These are phyloP conservation scores for Rhodotorula sp. DNA, from an alignment of 1,284 basidiomycete species.

Conservation along the genomic window DNA sequence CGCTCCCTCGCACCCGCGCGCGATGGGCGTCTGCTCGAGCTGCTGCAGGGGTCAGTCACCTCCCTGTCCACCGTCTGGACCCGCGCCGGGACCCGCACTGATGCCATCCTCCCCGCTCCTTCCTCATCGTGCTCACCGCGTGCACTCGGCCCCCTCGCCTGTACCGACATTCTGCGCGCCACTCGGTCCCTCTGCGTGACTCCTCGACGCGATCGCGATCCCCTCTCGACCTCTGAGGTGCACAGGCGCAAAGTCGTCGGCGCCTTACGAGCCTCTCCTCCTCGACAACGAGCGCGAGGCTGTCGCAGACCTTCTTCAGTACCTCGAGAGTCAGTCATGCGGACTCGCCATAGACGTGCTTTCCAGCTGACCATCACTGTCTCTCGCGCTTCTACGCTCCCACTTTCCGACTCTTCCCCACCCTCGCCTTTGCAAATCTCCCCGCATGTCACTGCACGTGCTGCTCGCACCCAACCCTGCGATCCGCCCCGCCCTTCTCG, in stretches of 20 bases:
- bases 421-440: slow-evolving; percentile 3
- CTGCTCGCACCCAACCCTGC: background rate
- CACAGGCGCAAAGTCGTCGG: background rate
- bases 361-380: background rate
- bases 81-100: background rate
- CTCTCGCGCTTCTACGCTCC: background rate
- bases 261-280: slow-evolving; percentile 72
- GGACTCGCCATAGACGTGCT: slow-evolving; percentile 55
- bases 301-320: slow-evolving; percentile 95
- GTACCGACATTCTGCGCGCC: background rate
- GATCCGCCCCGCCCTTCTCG: background rate
- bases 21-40: slow-evolving; percentile 11
- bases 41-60: slow-evolving; percentile 11
- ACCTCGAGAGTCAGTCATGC: slow-evolving; percentile 72
- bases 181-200: background rate
- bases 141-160: too few species aligned
- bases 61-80: background rate
- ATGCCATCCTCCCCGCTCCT: background rate
- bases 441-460: background rate
- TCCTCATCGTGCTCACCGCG: too few species aligned
- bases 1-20: background rate
- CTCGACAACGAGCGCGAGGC: slow-evolving; percentile 98
- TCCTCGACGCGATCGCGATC: background rate
- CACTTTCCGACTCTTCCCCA: slow-evolving; percentile 22
- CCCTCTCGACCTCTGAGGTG: too few species aligned